Conservation (phyloP, 2,329 filamentous ascomycete genomes). For the Aschersonia sp. region DNA sequence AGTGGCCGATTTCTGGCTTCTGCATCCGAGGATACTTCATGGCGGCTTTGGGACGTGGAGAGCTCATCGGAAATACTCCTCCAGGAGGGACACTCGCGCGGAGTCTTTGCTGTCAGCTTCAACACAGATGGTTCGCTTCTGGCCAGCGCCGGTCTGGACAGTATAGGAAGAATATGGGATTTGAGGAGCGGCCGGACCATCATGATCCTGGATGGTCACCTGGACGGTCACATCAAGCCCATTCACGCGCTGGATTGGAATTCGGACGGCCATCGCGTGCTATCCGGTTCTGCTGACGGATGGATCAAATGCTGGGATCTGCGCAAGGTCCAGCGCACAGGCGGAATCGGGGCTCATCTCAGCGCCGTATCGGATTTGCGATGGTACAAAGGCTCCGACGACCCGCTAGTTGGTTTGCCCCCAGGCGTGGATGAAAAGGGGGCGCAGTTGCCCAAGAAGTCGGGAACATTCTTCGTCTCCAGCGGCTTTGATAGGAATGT, state of each 20-base stretch:
- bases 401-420: slow-evolving; percentile 46
- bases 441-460: slow-evolving; percentile 60
- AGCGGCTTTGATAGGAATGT: slow-evolving; percentile 90
- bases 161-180: slow-evolving; percentile 92
- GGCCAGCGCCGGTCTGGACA: slow-evolving; percentile 85
- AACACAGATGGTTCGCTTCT: slow-evolving; percentile 82
- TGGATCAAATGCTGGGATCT: slow-evolving; percentile 99
- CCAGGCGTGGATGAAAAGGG: slow-evolving; percentile 51
- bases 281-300: slow-evolving; percentile 86
- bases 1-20: slow-evolving; percentile 82
- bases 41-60: slow-evolving; percentile 89
- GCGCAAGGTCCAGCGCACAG: slow-evolving; percentile 69
- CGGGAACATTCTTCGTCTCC: slow-evolving; percentile 81
- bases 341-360: slow-evolving; percentile 78
- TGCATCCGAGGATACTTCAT: slow-evolving; percentile 90
- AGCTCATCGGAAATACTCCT: slow-evolving; percentile 71
- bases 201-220: slow-evolving; percentile 84
- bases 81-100: slow-evolving; percentile 89
- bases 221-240: slow-evolving; percentile 70
- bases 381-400: slow-evolving; percentile 84
- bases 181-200: slow-evolving; percentile 81
- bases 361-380: slow-evolving; percentile 84
- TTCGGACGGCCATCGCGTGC: slow-evolving; percentile 74
- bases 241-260: slow-evolving; percentile 92
- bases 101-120: slow-evolving; percentile 82